Evolutionary conservation across 106 monocot species (phyloP).

Genomic region (Dactylorhiza incarnata): DNA sequence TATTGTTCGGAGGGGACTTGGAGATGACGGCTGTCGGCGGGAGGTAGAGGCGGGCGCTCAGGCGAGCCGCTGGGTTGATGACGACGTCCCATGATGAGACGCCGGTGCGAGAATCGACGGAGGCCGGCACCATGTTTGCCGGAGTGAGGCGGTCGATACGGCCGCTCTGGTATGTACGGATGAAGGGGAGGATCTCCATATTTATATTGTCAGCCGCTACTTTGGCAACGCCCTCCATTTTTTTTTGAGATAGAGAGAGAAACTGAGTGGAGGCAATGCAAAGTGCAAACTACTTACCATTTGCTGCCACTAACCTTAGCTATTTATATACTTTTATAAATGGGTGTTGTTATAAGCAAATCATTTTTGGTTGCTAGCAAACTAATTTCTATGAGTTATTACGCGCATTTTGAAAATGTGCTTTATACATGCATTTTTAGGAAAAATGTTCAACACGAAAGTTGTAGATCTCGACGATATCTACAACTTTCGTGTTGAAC

Average conservation of each 20-base stretch:
- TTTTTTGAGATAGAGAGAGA: not conserved
- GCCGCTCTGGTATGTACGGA: constrained; percentile 17
- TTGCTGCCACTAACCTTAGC: no score
- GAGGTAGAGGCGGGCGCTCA: constrained; percentile 22
- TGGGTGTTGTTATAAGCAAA: no score
- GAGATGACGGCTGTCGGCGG: not conserved
- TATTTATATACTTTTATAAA: no score
- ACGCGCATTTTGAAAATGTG: not conserved
- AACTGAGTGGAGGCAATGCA: no score
- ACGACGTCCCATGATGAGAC: constrained; percentile 14
- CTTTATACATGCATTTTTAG: no score
- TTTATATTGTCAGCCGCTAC: not conserved
- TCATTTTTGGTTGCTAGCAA: no score
- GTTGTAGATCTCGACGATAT: no score
- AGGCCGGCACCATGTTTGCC: not conserved
- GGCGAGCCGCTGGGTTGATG: constrained; percentile 7
- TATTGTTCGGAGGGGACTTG: not conserved
- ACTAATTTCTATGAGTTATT: no score
- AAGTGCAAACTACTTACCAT: no score
- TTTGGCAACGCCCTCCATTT: not conserved
- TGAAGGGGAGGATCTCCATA: constrained; percentile 8
- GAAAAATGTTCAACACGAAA: no score
- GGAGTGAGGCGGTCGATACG: constrained; percentile 7
- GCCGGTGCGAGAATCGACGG: constrained; percentile 17
- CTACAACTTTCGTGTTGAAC: no score